Evolutionary conservation across 805 yeast species (phyloP).

Genomic region (Starmera amethionina): DNA sequence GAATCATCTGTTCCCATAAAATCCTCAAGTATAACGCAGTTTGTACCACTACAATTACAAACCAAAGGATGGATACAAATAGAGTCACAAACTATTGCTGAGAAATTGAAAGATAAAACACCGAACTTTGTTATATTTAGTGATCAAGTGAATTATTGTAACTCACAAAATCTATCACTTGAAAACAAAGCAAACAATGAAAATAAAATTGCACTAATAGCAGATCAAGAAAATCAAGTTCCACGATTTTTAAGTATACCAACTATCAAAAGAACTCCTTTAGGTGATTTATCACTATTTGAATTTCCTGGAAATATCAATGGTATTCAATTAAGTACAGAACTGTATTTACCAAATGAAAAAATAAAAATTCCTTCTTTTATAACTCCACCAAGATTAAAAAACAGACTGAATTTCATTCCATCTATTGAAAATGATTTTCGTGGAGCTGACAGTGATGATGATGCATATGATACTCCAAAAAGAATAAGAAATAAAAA

Average conservation of each 20-base stretch:
- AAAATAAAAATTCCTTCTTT: slow-evolving; percentile 10
- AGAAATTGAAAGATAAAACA: neutral
- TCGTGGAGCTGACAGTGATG: neutral
- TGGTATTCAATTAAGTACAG: slow-evolving; percentile 1
- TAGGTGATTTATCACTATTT: slow-evolving; percentile 11
- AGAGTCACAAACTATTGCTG: neutral
- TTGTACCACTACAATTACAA: no score
- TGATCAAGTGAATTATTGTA: slow-evolving; percentile 14
- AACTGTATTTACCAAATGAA: slow-evolving; percentile 3
- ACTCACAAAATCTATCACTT: slow-evolving; percentile 6
- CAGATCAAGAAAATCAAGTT: slow-evolving; percentile 12
- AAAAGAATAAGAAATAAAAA: no score
- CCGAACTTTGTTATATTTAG: slow-evolving; percentile 15
- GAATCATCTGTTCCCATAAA: neutral
- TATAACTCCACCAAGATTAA: slow-evolving; percentile 17
- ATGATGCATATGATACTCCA: no score
- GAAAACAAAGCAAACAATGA: slow-evolving; percentile 8
- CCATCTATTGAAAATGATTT: slow-evolving; percentile 8
- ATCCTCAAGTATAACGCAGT: neutral
- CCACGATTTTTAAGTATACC: slow-evolving; percentile 1
- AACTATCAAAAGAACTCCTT: neutral
- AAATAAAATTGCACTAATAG: slow-evolving; percentile 4
- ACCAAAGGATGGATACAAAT: no score
- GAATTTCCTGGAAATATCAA: slow-evolving; percentile 11
- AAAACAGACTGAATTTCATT: slow-evolving; percentile 10